Percentiles rank a stretch among this genome's conserved stretches.
Evolutionary conservation across 1,139 yeast genomes (phyloP).

Genomic region (Arxiozyma bovina): DNA sequence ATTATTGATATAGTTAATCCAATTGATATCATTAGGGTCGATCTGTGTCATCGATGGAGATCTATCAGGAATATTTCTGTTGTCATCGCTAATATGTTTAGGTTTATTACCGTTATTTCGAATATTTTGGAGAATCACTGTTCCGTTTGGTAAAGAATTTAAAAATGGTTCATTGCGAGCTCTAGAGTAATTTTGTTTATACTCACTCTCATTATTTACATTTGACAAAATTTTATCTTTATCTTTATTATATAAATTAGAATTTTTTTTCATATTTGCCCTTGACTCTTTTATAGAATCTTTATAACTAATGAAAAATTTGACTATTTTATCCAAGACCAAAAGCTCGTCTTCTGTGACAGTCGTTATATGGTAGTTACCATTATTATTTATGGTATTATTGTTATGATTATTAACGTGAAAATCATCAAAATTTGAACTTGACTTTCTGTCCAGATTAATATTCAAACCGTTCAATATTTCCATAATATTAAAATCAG

Average conservation of each 20-base stretch:
- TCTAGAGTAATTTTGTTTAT: no score
- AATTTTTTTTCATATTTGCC: no score
- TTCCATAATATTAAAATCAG: neutral
- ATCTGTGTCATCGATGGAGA: neutral
- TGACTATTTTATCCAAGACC: slow-evolving; percentile 2
- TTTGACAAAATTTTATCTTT: neutral
- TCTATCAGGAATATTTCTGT: neutral
- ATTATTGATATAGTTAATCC: slow-evolving; percentile 1
- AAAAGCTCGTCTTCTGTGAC: slow-evolving; percentile 1
- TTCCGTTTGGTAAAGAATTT: neutral
- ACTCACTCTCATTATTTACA: neutral
- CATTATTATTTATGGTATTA: neutral
- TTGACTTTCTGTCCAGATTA: neutral
- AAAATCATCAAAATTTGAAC: neutral
- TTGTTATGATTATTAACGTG: neutral
- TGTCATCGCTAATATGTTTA: neutral
- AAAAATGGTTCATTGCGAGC: neutral
- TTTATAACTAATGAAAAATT: neutral
- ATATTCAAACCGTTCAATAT: neutral
- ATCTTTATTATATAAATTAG: no score
- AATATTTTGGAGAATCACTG: neutral
- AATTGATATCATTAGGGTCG: neutral
- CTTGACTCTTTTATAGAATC: neutral
- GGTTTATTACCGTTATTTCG: no score
- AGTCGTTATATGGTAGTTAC: neutral